Percentiles rank a stretch among this genome's conserved stretches.
Conservation (phyloP, 768 basidiomycete genomes). For the Podaxis rugospora region DNA sequence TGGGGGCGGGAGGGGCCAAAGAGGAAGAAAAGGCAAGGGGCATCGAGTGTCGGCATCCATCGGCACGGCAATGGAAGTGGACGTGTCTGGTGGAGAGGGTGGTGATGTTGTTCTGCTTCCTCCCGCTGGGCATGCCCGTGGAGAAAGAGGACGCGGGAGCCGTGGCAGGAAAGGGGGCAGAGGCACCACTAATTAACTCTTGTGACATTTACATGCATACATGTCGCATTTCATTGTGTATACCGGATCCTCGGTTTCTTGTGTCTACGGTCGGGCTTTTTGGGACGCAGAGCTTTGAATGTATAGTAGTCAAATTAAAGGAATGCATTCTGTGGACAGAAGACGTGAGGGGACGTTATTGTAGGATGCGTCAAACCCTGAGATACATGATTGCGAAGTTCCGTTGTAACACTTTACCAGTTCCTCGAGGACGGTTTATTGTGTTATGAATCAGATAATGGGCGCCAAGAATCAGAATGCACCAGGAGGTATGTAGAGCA, state of each 20-base stretch:
- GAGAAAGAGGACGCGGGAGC: constrained; percentile 14
- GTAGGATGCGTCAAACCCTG: background rate
- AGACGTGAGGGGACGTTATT: background rate
- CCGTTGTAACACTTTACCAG: background rate
- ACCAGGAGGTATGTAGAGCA: background rate
- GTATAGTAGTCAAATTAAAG: background rate
- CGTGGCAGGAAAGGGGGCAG: constrained; percentile 7
- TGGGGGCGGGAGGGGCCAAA: background rate
- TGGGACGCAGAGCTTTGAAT: background rate
- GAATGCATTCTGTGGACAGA: background rate
- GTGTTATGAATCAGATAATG: background rate
- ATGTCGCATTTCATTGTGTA: background rate
- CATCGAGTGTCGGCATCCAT: background rate
- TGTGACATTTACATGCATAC: background rate
- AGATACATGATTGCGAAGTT: background rate
- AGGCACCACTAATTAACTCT: background rate
- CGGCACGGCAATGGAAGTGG: background rate
- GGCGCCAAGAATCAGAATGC: background rate
- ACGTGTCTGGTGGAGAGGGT: background rate
- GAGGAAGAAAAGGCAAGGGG: constrained; percentile 3
- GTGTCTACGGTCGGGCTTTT: background rate
- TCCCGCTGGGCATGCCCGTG: constrained; percentile 1
- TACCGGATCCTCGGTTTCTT: background rate
- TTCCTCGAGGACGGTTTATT: background rate
- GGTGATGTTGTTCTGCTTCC: constrained; percentile 8